Evolutionary conservation across 108 stramenopile genomes (phyloP).

Genomic region (Pseudonitzschia pungens): DNA sequence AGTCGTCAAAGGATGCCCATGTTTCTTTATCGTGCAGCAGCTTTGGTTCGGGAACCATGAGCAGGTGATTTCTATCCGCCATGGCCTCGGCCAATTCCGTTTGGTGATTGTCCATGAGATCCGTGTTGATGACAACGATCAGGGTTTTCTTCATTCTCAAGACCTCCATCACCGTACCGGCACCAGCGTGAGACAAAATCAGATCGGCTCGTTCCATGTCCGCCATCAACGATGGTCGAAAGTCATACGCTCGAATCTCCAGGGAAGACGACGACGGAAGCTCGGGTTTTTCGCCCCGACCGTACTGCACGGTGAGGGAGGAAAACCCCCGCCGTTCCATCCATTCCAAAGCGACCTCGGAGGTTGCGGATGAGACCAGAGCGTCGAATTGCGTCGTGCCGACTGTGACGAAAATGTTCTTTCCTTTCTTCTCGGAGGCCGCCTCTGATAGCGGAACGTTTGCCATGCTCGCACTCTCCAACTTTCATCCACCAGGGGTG

Average conservation of each 20-base stretch:
- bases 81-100: conserved; percentile 88
- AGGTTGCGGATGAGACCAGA: conserved; percentile 60
- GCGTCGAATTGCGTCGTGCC: conserved; percentile 92
- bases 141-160: conserved; percentile 44
- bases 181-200: conserved; percentile 91
- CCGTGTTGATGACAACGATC: conserved; percentile 87
- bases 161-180: conserved; percentile 91
- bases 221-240: conserved; percentile 60
- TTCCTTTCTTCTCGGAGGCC: neutral
- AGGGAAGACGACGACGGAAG: conserved; percentile 18
- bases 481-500: no score
- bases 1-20: conserved; percentile 42
- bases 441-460: neutral
- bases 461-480: neutral
- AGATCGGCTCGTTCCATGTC: conserved; percentile 87
- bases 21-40: conserved; percentile 19
- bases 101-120: conserved; percentile 96
- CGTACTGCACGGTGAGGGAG: conserved; percentile 75
- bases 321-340: conserved; percentile 50
- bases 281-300: conserved; percentile 54
- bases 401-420: conserved; percentile 88
- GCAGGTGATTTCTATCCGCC: conserved; percentile 57
- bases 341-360: conserved; percentile 51
- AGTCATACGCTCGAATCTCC: conserved; percentile 57
- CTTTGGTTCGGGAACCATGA: conserved; percentile 46